Conservation (phyloP, 2,329 filamentous ascomycete species). For the Stachybotrys echinatus region DNA sequence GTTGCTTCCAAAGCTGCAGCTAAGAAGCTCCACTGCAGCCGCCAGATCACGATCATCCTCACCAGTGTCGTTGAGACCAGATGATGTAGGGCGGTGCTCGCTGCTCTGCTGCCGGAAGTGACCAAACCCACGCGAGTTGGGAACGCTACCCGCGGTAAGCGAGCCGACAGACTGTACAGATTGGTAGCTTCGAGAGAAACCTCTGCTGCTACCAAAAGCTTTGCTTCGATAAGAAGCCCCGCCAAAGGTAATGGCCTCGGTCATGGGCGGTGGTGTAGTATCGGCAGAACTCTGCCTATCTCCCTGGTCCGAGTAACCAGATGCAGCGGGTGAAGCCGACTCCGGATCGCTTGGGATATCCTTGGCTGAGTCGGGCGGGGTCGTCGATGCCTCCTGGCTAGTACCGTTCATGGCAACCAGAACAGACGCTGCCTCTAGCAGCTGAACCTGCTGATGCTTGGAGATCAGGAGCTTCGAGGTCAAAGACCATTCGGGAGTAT, state of each 20-base stretch:
- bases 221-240: constrained; percentile 50
- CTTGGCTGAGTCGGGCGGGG: constrained; percentile 60
- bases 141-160: constrained; percentile 40
- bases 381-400: constrained; percentile 43
- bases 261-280: constrained; percentile 83
- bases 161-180: constrained; percentile 56
- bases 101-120: constrained; percentile 71
- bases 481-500: constrained; percentile 95
- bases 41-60: constrained; percentile 85
- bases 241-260: constrained; percentile 55
- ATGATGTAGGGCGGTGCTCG: constrained; percentile 72
- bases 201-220: constrained; percentile 52
- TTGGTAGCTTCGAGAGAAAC: constrained; percentile 75
- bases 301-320: constrained; percentile 72
- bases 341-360: constrained; percentile 74
- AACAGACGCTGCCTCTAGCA: constrained; percentile 95
- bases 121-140: constrained; percentile 38
- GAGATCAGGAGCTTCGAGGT: constrained; percentile 98
- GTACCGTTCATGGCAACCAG: constrained; percentile 78
- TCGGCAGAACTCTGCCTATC: constrained; percentile 80
- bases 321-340: constrained; percentile 75
- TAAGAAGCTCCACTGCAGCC: constrained; percentile 83
- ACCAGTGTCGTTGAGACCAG: constrained; percentile 67
- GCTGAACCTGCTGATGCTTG: constrained; percentile 98
- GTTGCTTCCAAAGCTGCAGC: constrained; percentile 82